Evolutionary conservation across 2,329 filamentous ascomycete species (phyloP), one percentile per base, ranked within the genome.

Genomic region (Cladosporium sphaerospermum): DNA sequence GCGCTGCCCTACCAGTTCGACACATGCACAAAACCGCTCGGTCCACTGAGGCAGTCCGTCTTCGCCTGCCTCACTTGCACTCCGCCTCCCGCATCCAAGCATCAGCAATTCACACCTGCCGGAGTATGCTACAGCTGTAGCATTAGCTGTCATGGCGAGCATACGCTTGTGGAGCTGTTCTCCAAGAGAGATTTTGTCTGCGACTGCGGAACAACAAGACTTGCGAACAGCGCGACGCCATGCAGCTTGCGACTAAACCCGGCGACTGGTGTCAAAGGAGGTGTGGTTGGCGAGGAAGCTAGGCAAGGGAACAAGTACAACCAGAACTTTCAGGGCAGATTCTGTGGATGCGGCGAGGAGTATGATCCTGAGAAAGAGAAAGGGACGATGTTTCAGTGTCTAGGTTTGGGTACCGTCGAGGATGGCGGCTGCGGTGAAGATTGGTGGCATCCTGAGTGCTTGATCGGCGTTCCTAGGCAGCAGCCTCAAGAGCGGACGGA

Each of bases 71-170:
- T 97, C 43, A 97, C 92, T 9, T 99, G 93, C 75, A 95, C 90
- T 57, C 90, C 93, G 8, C 82, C 88, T 8, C 87, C 90, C 1
- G 64, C 76, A 2, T 79, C 81, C 42, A 66, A 78, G 1, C 75
- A 79, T 41, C 83, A 84, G 46, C 74, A 84, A 1, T 88, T 86
- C 68, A 80, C 75, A 7, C 77, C 86, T 6, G 93, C 92, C 3
- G 93, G 88, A 23, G 82, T 99, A 53, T 99, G 93, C 76, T 99
- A 99, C 65, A 88, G 91, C 18, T 99, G 93, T 74, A 96, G 92
- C 6, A 89, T 99, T 55, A 88, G 92, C 62, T 99, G 93, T 68
- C 93, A 99, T 65, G 92, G 93, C 61, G 91, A 97, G 65, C 93
- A 99, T 68, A 87, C 81, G 1, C 82, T 99, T 23, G 93, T 97